phyloP scores from a whole-genome alignment of 2,329 filamentous ascomycete genomes.

The Leptosphaerulina australis region DNA sequence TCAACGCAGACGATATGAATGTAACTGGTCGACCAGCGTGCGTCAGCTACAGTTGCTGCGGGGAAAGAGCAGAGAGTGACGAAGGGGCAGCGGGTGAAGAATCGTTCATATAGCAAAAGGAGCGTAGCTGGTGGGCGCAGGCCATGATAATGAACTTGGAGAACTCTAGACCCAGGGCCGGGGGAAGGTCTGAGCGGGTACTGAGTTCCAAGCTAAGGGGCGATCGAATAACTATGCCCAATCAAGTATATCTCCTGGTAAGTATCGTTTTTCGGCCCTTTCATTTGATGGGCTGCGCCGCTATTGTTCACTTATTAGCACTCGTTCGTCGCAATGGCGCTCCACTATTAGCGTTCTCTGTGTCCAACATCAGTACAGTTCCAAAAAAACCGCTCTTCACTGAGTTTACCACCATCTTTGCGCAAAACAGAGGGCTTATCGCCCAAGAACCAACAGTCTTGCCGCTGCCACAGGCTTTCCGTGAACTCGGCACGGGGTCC shows the following conservation, averaged over 20 bases:
- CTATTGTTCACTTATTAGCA: slow-evolving; percentile 11
- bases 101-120: slow-evolving; percentile 13
- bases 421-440: slow-evolving; percentile 1
- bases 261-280: slow-evolving; percentile 14
- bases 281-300: slow-evolving; percentile 16
- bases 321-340: slow-evolving; percentile 8
- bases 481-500: slow-evolving; percentile 21
- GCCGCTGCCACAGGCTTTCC: slow-evolving; percentile 21
- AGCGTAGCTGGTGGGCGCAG: slow-evolving; percentile 21
- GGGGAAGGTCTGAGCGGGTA: slow-evolving; percentile 28
- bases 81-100: slow-evolving; percentile 13
- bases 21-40: slow-evolving; percentile 26
- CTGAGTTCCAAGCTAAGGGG: slow-evolving; percentile 21
- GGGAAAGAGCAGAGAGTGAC: slow-evolving; percentile 18
- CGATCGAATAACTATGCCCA: slow-evolving; percentile 14
- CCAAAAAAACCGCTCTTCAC: neutral
- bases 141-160: slow-evolving; percentile 23
- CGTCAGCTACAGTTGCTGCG: slow-evolving; percentile 25
- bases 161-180: slow-evolving; percentile 22
- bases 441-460: slow-evolving; percentile 10
- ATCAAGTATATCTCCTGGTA: slow-evolving; percentile 4
- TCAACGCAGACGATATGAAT: slow-evolving; percentile 5
- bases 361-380: neutral
- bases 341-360: slow-evolving; percentile 7
- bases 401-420: neutral